Evolutionary conservation across 768 basidiomycete species (phyloP), one percentile per base, ranked within the genome.

Genomic region (Brasilioporus rufonigricans): DNA sequence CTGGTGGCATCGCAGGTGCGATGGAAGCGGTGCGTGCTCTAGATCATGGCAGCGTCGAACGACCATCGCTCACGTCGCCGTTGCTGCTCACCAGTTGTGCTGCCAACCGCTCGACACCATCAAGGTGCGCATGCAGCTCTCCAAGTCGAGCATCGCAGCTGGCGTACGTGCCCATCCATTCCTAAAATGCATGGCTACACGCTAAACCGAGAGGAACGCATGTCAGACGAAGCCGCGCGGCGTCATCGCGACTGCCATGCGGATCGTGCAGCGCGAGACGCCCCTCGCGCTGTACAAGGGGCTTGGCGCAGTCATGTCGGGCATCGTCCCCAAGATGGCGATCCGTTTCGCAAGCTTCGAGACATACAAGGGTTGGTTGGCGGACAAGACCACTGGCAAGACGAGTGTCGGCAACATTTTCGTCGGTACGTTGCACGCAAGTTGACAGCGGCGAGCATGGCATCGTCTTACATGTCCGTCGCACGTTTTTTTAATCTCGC

Each of bases 101-200:
- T 96, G 94, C 71, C 94, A 96, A 68, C 94, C 94, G 12, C 84
- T 98, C 41, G 97, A 99, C 71, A 98, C 97, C 24, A 98, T 98
- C 79, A 98, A 98, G 77, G 96, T 98, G 62, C 92, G 97, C n/a
- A 99, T 99, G 97, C 97, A 99, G 76, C 85, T 99, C 53, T 91
- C 91, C 55, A 84, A 77, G 72, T 87, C 93, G 11, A 84, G 93
- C 32, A 76, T 78, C 52, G 71, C 78, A 39, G 84, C 90, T 49
- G 97, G 97, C 44, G 97, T 98, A 72, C 69, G 91, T 87, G 4
- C 26, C 21, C 23, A 33, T 23, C 26, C 18, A 36, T 29, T 24
- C 24, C 11, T 31, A 23, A 24, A 21, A 12, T 7, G 18, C 31
- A 27, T n/a, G 29, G 6, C 21, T 32, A 19, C 31, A 35, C 18